phyloP scores from a whole-genome alignment of 495 filamentous ascomycete species.

The Rostrohypoxylon terebratum region DNA sequence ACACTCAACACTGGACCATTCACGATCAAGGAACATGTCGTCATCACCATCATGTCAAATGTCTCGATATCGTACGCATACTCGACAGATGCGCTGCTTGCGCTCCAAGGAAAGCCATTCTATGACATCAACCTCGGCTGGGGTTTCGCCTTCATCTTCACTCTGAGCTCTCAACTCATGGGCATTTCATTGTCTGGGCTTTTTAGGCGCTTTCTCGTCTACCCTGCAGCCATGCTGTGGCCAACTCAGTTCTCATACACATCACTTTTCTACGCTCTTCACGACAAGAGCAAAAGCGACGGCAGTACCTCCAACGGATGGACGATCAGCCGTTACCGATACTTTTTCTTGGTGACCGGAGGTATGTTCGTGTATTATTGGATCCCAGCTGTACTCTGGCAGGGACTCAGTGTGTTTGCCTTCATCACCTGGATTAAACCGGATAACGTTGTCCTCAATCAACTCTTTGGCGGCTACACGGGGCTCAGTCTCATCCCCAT shows the following conservation, averaged over 20 bases:
- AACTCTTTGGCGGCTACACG: constrained; percentile 70
- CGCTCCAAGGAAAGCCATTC: constrained; percentile 62
- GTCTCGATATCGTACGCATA: constrained; percentile 60
- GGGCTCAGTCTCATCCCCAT: constrained; percentile 71
- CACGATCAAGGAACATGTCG: constrained; percentile 72
- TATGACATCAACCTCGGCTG: constrained; percentile 69
- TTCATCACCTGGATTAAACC: constrained; percentile 67
- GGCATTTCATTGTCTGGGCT: constrained; percentile 73
- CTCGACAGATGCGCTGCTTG: constrained; percentile 69
- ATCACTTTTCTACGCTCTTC: constrained; percentile 69
- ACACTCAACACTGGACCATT: constrained; percentile 70
- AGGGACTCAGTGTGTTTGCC: constrained; percentile 62
- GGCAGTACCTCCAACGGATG: constrained; percentile 66
- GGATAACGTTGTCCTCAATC: constrained; percentile 69
- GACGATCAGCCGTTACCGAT: constrained; percentile 68
- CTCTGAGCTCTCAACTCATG: constrained; percentile 72
- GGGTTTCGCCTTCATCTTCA: constrained; percentile 71
- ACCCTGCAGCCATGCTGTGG: constrained; percentile 73
- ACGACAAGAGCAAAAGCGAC: constrained; percentile 67
- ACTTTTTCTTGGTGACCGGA: constrained; percentile 67
- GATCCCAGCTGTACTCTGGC: constrained; percentile 64
- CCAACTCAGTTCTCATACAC: constrained; percentile 68
- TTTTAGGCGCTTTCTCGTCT: constrained; percentile 69
- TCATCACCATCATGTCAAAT: constrained; percentile 69
- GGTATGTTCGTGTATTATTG: constrained; percentile 73